Conservation (phyloP, 2,329 filamentous ascomycete genomes). For the Curvularia sp. region DNA sequence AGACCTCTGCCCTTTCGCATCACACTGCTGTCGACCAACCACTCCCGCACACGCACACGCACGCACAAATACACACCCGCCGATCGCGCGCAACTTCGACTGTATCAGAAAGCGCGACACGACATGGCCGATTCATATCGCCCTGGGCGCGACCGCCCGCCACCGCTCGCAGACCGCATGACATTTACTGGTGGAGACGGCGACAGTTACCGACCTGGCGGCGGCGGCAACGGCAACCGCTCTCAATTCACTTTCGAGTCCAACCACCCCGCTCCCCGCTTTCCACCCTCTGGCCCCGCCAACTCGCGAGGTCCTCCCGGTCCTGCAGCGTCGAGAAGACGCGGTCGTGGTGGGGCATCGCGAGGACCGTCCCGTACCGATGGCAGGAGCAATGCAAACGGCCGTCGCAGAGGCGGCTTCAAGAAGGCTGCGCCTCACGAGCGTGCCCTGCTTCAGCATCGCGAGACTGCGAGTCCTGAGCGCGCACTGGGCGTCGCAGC, state of each 20-base stretch:
- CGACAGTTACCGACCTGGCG: conserved; percentile 40
- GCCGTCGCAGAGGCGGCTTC: conserved; percentile 26
- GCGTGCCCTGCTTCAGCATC: conserved; percentile 55
- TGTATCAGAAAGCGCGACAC: conserved; percentile 12
- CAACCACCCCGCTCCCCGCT: conserved; percentile 37
- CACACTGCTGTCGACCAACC: conserved; percentile 13
- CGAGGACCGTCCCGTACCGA: conserved; percentile 23
- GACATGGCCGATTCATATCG: conserved; percentile 42
- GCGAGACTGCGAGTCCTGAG: conserved; percentile 54
- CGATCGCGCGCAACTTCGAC: conserved; percentile 5
- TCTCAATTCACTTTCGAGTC: conserved; percentile 48
- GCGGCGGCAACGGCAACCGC: conserved; percentile 23
- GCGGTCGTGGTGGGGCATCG: conserved; percentile 28
- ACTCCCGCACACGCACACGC: conserved; percentile 10
- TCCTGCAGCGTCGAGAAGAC: conserved; percentile 19
- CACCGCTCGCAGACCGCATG: conserved; percentile 38
- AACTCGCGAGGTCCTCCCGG: conserved; percentile 24
- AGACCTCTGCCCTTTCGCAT: conserved; percentile 12
- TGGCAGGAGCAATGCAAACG: conserved; percentile 31
- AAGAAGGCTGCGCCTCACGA: conserved; percentile 51
- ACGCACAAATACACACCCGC: conserved; percentile 2
- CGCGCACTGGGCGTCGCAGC: conserved; percentile 55
- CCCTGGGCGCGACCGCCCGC: conserved; percentile 32
- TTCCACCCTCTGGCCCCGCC: conserved; percentile 38
- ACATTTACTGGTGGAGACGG: conserved; percentile 38